Base-by-base conservation (phyloP, 176 grass and related monocot species). In the Panicum miliaceum region DNA sequence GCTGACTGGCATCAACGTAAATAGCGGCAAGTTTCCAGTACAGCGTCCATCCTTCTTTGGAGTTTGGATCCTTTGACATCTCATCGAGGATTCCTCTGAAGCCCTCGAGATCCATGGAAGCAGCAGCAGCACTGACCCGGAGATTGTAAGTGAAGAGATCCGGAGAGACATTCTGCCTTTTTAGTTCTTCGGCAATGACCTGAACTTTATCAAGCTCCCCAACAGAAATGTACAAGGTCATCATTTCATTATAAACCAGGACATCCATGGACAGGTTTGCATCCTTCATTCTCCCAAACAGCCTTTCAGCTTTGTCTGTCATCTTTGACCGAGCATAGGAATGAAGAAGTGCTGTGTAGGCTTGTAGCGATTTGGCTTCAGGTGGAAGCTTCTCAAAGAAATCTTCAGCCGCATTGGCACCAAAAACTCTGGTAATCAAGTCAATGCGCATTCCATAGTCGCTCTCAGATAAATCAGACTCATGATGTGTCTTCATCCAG, bases 111-210 rank as follows among this genome's bases (percentile, higher is more conserved):
- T 98, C 91, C 79, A 93, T 63, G 54, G 79, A 79, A 18, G 91
- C 89, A 14, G 88, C 85, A 42, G 78, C 79, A 41, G 93, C 89
- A 7, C 96, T 98, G 58, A 91, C 72, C 37, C 89, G 83, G 37
- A 95, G 91, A 71, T 97, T 97, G 88, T 97, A 97, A 2, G 92
- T 94, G 87, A 87, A 97, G 12, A 97, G 82, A 64, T 94, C 95
- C 19, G 89, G 83, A 4, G 81, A 79, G 6, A 97, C 75, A 41
- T 82, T 90, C 56, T 62, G 81, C 25, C 61, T 88, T 80, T 86
- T 94, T 56, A 94, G 71, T 32, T 94, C 92, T 16, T 88, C 71
- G 37, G 90, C 76, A 36, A 93, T 16, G 16, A 14, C 12, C 1
- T 76, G 43, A 34, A 93, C 92, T 63, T 97, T 93, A 77, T 91